A percentile compares a stretch with the other conserved stretches of the same genome.
Evolutionary conservation across 805 yeast species (phyloP).

Genomic region (Diddensiella transvaalensis): DNA sequence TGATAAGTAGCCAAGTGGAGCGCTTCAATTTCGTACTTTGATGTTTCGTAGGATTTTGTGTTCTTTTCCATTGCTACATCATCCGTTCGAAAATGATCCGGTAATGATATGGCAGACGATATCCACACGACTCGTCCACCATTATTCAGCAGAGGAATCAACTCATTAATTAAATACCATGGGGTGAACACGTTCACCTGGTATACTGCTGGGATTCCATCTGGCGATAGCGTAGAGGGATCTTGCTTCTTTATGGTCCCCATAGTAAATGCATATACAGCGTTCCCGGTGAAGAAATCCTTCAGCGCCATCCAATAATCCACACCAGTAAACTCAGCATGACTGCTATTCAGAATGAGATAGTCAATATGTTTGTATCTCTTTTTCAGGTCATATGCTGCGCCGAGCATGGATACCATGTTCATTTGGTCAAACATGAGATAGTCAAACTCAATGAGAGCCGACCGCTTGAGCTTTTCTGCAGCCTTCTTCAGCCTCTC

Average conservation of each 20-base stretch:
- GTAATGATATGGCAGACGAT: conserved; percentile 75
- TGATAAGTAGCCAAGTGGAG: conserved; percentile 70
- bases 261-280: conserved; percentile 79
- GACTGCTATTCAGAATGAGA: conserved; percentile 84
- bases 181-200: conserved; percentile 98
- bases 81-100: conserved; percentile 65
- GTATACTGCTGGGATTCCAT: conserved; percentile 82
- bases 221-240: conserved; percentile 68
- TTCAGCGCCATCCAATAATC: conserved; percentile 77
- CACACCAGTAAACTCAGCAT: conserved; percentile 80
- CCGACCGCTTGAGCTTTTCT: conserved; percentile 40
- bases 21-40: conserved; percentile 81
- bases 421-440: conserved; percentile 82
- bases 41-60: conserved; percentile 80
- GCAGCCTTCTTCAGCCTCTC: conserved; percentile 40
- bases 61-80: conserved; percentile 70
- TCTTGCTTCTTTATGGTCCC: conserved; percentile 84
- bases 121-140: conserved; percentile 81
- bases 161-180: conserved; percentile 70
- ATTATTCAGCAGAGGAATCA: conserved; percentile 50
- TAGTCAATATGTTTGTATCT: conserved; percentile 69
- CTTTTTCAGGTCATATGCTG: conserved; percentile 63
- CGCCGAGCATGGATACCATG: conserved; percentile 79
- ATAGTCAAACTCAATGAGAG: conserved; percentile 79
- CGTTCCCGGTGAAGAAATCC: conserved; percentile 56